Evolutionary conservation across 179 eudicot genomes (phyloP).

Genomic region (Monotropa hypopitys): DNA sequence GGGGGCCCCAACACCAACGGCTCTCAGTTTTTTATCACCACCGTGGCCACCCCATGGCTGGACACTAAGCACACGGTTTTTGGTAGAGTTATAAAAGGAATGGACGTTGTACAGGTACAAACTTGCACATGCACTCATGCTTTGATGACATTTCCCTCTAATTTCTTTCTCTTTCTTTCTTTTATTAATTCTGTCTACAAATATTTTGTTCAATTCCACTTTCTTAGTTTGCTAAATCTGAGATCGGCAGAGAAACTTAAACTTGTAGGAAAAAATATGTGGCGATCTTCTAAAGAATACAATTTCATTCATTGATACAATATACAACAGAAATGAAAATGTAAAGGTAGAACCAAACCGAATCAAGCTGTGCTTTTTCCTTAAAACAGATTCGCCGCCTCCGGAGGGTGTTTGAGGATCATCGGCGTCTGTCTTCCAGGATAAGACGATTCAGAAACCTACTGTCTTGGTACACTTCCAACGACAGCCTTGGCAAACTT

Average conservation of each 20-base stretch:
- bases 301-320: no score
- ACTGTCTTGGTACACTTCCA: no score
- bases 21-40: slow-evolving; percentile 92
- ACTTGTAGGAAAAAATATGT: no score
- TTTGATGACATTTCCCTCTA: background rate
- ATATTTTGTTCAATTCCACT: background rate
- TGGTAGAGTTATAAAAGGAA: slow-evolving; percentile 89
- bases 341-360: no score
- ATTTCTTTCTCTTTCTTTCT: background rate
- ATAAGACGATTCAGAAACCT: no score
- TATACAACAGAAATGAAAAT: no score
- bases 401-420: no score
- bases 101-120: slow-evolving; percentile 97
- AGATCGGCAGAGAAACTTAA: background rate
- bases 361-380: no score
- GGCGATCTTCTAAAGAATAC: no score
- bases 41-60: slow-evolving; percentile 99
- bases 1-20: slow-evolving; percentile 98
- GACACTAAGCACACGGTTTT: slow-evolving; percentile 96
- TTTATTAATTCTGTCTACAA: background rate
- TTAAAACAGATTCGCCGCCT: no score
- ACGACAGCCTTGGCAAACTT: no score
- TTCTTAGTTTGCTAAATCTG: background rate
- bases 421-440: no score
- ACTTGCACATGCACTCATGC: background rate